Conservation (phyloP, 75 land plant species). For the Cupressus sempervirens region DNA sequence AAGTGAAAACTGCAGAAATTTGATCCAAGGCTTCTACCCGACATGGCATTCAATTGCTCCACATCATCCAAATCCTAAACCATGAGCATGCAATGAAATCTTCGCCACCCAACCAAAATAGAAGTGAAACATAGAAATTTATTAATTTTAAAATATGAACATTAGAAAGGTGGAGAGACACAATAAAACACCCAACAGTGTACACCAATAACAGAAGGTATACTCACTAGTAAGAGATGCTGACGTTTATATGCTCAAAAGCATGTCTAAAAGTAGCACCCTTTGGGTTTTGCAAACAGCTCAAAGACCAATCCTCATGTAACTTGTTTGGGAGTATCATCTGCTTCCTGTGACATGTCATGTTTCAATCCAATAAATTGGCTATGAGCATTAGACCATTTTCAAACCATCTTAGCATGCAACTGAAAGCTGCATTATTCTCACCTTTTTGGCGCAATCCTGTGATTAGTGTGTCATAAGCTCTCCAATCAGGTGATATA, state of each 20-base stretch:
- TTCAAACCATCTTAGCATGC: slow-evolving; percentile 21
- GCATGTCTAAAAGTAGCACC: neutral
- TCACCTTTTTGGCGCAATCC: slow-evolving; percentile 17
- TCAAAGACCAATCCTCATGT: neutral
- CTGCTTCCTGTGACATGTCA: neutral
- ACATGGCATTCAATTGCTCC: too few species aligned
- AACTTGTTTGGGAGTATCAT: neutral
- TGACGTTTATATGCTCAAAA: neutral
- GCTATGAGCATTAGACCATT: slow-evolving; percentile 1
- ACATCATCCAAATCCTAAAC: too few species aligned
- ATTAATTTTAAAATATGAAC: neutral
- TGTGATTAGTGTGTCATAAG: slow-evolving; percentile 22
- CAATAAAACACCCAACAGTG: neutral
- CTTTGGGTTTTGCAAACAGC: neutral
- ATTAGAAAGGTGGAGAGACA: neutral
- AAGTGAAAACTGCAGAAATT: too few species aligned
- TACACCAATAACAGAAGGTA: neutral
- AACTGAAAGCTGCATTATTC: slow-evolving; percentile 8
- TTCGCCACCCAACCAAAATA: too few species aligned
- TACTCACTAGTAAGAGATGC: neutral
- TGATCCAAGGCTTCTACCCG: too few species aligned
- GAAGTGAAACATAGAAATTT: neutral
- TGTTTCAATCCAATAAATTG: neutral
- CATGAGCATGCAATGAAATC: too few species aligned
- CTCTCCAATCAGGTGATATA: slow-evolving; percentile 33